phyloP scores from a whole-genome alignment of 306 rosid genomes.

The Cicer arietinum region DNA sequence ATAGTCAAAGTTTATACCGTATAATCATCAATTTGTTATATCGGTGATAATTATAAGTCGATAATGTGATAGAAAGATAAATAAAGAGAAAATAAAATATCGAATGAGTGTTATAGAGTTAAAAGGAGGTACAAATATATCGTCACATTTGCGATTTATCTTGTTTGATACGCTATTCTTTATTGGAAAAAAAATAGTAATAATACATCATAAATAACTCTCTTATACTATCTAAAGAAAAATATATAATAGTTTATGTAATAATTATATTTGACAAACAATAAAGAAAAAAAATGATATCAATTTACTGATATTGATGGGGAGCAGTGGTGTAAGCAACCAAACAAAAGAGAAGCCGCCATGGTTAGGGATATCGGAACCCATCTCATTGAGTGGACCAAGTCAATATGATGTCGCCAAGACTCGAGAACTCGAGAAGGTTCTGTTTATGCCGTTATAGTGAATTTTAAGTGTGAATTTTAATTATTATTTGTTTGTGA shows the following conservation, averaged over 20 bases:
- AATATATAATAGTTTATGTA: neutral
- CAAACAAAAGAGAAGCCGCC: constrained; percentile 67
- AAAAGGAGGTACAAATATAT: no score
- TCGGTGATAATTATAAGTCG: no score
- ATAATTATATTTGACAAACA: constrained; percentile 11
- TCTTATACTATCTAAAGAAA: constrained; percentile 39
- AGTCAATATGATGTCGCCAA: constrained; percentile 71
- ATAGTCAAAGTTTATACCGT: constrained; percentile 47
- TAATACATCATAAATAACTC: constrained; percentile 39
- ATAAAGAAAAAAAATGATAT: constrained; percentile 16
- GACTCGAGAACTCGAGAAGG: constrained; percentile 85
- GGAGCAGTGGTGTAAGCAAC: constrained; percentile 64
- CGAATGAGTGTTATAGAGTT: no score
- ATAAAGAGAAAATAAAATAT: no score
- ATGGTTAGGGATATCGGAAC: constrained; percentile 85
- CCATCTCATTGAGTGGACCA: constrained; percentile 89
- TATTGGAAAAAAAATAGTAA: constrained; percentile 36
- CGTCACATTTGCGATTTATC: neutral
- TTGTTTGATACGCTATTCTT: constrained; percentile 30
- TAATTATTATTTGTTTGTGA: constrained; percentile 24
- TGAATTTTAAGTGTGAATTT: neutral
- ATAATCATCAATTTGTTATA: constrained; percentile 47
- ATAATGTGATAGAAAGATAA: no score
- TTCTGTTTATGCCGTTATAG: constrained; percentile 19
- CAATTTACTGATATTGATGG: constrained; percentile 53